Evolutionary conservation across 495 filamentous ascomycete genomes (phyloP).

Genomic region (Penicillium longicatenatum): DNA sequence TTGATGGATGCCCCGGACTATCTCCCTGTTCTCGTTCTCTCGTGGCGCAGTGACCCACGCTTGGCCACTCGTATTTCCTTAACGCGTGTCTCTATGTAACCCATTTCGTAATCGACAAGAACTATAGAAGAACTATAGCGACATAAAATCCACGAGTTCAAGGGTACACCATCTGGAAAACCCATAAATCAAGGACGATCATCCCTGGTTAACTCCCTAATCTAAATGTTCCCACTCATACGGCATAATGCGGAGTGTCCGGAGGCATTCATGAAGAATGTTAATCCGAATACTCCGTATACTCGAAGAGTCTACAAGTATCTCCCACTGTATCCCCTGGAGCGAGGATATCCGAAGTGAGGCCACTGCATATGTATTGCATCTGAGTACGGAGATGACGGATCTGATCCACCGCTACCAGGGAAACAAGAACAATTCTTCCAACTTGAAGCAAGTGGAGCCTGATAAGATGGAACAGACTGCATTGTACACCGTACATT

Average conservation of each 20-base stretch:
- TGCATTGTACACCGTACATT: conserved; percentile 23
- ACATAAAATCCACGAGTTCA: background rate
- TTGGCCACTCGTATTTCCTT: background rate
- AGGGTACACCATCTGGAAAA: background rate
- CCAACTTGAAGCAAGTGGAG: background rate
- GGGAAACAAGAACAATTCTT: background rate
- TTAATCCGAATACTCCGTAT: background rate
- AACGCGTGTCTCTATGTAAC: conserved; percentile 2
- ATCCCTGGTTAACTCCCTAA: background rate
- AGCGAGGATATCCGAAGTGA: conserved; percentile 2
- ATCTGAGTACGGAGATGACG: conserved; percentile 5
- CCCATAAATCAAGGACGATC: background rate
- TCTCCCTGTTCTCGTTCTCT: background rate
- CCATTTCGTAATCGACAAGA: background rate
- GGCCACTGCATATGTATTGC: conserved; percentile 8
- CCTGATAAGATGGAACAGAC: conserved; percentile 23
- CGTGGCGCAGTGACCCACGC: conserved; percentile 22
- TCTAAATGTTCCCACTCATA: background rate
- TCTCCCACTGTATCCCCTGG: background rate
- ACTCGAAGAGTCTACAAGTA: no score
- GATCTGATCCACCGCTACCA: background rate
- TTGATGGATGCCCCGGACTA: conserved; percentile 7
- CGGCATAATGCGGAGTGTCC: background rate
- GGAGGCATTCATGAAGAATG: background rate
- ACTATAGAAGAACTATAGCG: background rate